Base-by-base conservation (phyloP, 805 yeast species). In the Kurtzmaniella fragi region DNA sequence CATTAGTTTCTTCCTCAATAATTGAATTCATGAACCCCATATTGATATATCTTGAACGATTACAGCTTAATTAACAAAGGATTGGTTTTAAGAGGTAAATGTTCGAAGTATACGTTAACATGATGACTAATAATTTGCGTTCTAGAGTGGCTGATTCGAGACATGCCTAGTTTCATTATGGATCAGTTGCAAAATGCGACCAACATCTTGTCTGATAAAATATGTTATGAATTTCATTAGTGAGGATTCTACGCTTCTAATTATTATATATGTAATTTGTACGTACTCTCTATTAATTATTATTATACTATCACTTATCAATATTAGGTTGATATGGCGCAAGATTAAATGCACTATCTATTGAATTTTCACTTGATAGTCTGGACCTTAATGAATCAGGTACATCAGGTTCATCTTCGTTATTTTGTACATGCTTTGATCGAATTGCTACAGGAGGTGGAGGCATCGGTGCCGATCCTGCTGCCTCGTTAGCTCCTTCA, bases 41-140 rank as follows among this genome's bases (percentile, higher is more conserved):
- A 20, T 20, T 20, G 25, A 5, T 20, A 20, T 20, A 20, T 8
- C 8, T 20, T 20, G 8, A 5, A 20, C 8, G 25, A 20, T 20
- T 20, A 20, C 25, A 20, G 25, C 99, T 69, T 89, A 86, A 82
- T 91, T 96, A 72, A 93, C 99, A 67, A 80, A 82, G 86, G 96
- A 87, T 98, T 98, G 93, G 90, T 86, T 86, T 72, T 95, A 79
- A 71, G 95, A 86, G 79, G 86, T 84, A 73, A 93, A 91, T 70
- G 84, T 73, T 37, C 17, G 35, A 17, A 31, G 6, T 20, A 35
- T 28, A 10, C 28, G 23, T 34, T 38, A 32, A 33, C 30, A 54
- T 67, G 73, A 67, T 67, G 73, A 67, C 57, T 48, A 37, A 54
- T 64, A 68, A 68, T 68, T 68, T 68, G 74, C 74, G 74, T 68